Evolutionary conservation across 177 flowering plant species (phyloP), one percentile per base, ranked within the genome.

Genomic region (Vitis hybrid): DNA sequence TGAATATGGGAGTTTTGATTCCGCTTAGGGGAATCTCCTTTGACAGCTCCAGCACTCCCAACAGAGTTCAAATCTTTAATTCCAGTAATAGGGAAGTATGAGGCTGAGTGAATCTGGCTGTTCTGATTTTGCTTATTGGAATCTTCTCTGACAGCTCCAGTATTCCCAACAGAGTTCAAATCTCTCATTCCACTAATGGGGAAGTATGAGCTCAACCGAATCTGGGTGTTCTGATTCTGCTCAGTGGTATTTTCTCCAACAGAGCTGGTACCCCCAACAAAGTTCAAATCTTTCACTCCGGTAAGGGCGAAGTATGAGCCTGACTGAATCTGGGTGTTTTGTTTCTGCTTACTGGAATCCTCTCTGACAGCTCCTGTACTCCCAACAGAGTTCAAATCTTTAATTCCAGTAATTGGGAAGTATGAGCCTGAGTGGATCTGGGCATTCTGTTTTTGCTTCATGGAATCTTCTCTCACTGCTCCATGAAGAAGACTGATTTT

Each of bases 171-270:
- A 7, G 45, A 5, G 8, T 39, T 39, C 45, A 39, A 39, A 39
- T 39, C 6, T 39, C 45, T 39, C 45, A 39, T 39, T 39, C 66
- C 14, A 2, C 11, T 13, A 11, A 56, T 0, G 9, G 49, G 51
- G 52, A 52, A 54, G 66, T 63, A 59, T 18, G 74, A 51, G 45
- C 51, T 64, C 49, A 72, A 54, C n/a, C 57, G 59, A 64, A 66
- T 56, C 30, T 49, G 49, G 4, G 66, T 26, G 66, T 57, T 23
- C 34, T 64, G 78, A 60, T 54, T 78, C 18, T 60, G 62, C 52
- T 34, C 39, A 57, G 19, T 39, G 45, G 45, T 0, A 39, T 39
- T 39, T 6, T 39, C 45, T 39, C 45, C 8, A 39, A 39, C 45
- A 39, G 45, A 39, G 8, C 45, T 39, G 45, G 45, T 7, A 39